Conservation (phyloP, 129 eudicot species). For the Chrysanthemum makinoi region DNA sequence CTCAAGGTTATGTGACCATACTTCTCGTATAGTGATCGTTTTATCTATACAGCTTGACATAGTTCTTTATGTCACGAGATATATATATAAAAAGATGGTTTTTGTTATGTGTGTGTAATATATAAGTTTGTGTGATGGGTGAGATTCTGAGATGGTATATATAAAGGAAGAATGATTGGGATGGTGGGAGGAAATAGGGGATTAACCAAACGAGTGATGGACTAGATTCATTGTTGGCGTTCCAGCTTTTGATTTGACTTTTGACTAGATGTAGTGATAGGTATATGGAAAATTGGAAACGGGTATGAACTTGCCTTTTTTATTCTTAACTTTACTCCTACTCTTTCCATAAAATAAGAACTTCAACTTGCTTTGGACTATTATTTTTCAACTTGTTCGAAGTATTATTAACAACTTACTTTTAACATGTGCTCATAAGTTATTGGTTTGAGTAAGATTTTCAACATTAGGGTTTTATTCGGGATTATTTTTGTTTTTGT, state of each 20-base stretch:
- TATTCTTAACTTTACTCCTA: background rate
- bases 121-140: background rate
- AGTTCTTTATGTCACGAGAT: background rate
- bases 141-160: background rate
- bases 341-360: background rate
- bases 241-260: constrained; percentile 17
- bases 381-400: too few species aligned
- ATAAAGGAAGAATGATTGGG: constrained; percentile 2
- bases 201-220: constrained; percentile 1
- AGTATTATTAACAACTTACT: too few species aligned
- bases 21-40: constrained; percentile 54
- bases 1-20: constrained; percentile 61
- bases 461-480: too few species aligned
- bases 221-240: constrained; percentile 23
- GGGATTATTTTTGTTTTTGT: too few species aligned
- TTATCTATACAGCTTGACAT: constrained; percentile 28
- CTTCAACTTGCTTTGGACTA: too few species aligned
- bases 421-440: too few species aligned
- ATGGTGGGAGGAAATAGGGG: constrained; percentile 34
- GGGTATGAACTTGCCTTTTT: constrained; percentile 10
- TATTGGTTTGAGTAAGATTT: too few species aligned
- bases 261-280: constrained; percentile 22
- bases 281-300: constrained; percentile 14
- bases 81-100: background rate
- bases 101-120: background rate